These are phyloP conservation scores for Aureobasidium sp. DNA, from an alignment of 2,329 filamentous ascomycete species.

Conservation along the genomic window DNA sequence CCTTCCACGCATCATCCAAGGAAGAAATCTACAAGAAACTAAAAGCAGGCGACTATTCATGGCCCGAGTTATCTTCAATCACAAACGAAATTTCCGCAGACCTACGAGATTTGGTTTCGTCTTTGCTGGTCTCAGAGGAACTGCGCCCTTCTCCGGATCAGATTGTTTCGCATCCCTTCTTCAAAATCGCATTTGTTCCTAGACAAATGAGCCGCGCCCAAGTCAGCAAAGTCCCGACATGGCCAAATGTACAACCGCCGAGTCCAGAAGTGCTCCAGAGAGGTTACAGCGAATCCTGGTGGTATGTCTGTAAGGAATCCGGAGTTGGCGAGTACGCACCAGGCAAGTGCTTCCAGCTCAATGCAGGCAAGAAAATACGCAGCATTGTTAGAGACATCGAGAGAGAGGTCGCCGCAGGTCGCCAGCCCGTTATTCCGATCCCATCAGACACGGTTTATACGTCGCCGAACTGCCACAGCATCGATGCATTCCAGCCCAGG, in stretches of 20 bases:
- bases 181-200: slow-evolving; percentile 67
- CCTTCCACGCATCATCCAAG: slow-evolving; percentile 85
- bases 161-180: slow-evolving; percentile 74
- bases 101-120: slow-evolving; percentile 68
- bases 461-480: slow-evolving; percentile 33
- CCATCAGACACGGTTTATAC: slow-evolving; percentile 40
- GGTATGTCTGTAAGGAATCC: slow-evolving; percentile 39
- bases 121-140: slow-evolving; percentile 66
- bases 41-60: slow-evolving; percentile 67
- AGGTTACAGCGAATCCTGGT: slow-evolving; percentile 45
- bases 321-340: slow-evolving; percentile 41
- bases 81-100: slow-evolving; percentile 64
- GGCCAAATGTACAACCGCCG: slow-evolving; percentile 36
- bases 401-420: slow-evolving; percentile 38
- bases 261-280: slow-evolving; percentile 34
- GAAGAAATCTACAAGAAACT: slow-evolving; percentile 71
- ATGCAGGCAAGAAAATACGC: slow-evolving; percentile 38
- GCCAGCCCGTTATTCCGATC: slow-evolving; percentile 41
- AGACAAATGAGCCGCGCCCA: slow-evolving; percentile 37
- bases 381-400: slow-evolving; percentile 43
- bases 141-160: slow-evolving; percentile 64
- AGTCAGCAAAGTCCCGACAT: slow-evolving; percentile 37
- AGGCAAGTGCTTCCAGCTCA: slow-evolving; percentile 38
- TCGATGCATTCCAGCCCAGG: slow-evolving; percentile 27
- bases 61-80: slow-evolving; percentile 59